Conservation (phyloP, 2,329 filamentous ascomycete genomes). For the Diaporthe capsici region DNA sequence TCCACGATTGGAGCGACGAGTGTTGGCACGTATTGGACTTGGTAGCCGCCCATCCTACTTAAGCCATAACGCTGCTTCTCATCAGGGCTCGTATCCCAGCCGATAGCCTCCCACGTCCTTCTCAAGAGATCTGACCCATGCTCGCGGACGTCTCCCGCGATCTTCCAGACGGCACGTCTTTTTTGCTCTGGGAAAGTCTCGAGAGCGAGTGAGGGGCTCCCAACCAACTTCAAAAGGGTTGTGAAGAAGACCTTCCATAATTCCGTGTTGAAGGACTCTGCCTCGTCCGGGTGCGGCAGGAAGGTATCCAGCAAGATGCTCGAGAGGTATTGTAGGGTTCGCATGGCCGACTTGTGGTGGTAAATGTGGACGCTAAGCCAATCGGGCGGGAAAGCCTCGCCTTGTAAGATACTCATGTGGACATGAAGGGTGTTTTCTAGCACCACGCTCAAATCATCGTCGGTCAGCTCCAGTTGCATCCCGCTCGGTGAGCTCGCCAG, state of each 20-base stretch:
- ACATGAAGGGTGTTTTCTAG: constrained; percentile 85
- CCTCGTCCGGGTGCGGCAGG: constrained; percentile 90
- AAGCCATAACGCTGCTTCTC: constrained; percentile 84
- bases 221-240: constrained; percentile 88
- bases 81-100: constrained; percentile 91
- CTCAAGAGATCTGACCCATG: constrained; percentile 88
- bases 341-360: constrained; percentile 91
- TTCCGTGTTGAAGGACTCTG: constrained; percentile 91
- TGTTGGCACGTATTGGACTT: constrained; percentile 96
- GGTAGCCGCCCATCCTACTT: constrained; percentile 91
- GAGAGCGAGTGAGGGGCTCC: constrained; percentile 88
- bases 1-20: constrained; percentile 93
- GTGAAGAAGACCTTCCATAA: constrained; percentile 96
- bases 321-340: constrained; percentile 85
- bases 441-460: constrained; percentile 81
- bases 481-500: constrained; percentile 81
- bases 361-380: constrained; percentile 97
- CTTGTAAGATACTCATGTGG: constrained; percentile 89
- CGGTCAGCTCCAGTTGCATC: constrained; percentile 81
- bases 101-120: constrained; percentile 93
- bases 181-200: constrained; percentile 99
- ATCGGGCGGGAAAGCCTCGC: constrained; percentile 87
- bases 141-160: constrained; percentile 95
- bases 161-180: constrained; percentile 96
- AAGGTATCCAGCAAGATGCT: constrained; percentile 85